phyloP scores from a whole-genome alignment of 345 rosid genomes.

The Crucihimalaya himalaica region DNA sequence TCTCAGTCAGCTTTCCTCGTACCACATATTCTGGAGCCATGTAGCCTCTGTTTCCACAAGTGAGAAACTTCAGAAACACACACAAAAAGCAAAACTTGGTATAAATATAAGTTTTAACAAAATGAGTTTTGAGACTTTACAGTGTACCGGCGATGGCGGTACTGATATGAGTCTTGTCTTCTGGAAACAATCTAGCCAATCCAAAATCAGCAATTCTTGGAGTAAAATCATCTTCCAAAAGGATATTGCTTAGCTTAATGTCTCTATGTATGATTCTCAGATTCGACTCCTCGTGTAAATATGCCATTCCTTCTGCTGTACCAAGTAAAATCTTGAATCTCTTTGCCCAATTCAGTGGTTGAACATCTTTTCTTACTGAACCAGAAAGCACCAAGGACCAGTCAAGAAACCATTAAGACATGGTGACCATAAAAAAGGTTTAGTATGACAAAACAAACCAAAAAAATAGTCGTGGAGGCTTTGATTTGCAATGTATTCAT shows the following conservation, averaged over 20 bases:
- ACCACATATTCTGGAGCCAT: conserved; percentile 92
- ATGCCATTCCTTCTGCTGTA: conserved; percentile 78
- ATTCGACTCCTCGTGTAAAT: conserved; percentile 76
- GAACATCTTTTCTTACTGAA: conserved; percentile 52
- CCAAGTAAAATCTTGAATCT: conserved; percentile 66
- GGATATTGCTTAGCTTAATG: conserved; percentile 74
- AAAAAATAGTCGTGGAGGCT: conserved; percentile 70
- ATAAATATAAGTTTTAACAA: background rate
- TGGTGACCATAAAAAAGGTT: background rate
- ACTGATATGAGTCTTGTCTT: conserved; percentile 69
- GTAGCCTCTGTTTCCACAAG: conserved; percentile 62
- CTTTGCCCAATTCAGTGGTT: conserved; percentile 55
- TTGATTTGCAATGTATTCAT: conserved; percentile 77
- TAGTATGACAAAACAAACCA: conserved; percentile 43
- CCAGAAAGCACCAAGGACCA: background rate
- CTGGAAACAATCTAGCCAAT: conserved; percentile 73
- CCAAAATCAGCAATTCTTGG: conserved; percentile 95
- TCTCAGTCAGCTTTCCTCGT: conserved; percentile 74
- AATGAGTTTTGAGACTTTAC: conserved; percentile 44
- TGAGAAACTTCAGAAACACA: background rate
- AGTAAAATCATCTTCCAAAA: conserved; percentile 65
- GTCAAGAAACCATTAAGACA: background rate
- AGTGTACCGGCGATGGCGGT: conserved; percentile 86
- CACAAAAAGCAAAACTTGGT: background rate
- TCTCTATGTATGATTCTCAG: conserved; percentile 89